phyloP scores from a whole-genome alignment of 1,284 basidiomycete species.

The Ustilago bromivora region DNA sequence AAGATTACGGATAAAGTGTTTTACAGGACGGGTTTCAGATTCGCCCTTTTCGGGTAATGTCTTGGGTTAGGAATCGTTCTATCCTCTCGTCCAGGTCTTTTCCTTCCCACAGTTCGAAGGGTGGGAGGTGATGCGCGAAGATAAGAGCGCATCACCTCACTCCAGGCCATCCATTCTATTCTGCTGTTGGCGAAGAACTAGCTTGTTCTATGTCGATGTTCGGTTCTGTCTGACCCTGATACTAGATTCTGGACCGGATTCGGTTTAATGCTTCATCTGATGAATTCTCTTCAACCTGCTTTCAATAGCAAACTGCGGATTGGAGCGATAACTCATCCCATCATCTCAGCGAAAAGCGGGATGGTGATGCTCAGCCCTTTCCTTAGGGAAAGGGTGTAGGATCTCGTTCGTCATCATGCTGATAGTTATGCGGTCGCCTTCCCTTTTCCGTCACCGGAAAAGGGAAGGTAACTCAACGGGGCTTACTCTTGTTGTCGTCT shows the following conservation, averaged over 20 bases:
- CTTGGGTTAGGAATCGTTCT: not conserved
- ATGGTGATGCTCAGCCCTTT: conserved; percentile 1
- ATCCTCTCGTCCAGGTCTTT: not conserved
- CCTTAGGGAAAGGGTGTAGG: not conserved
- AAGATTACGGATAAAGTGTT: conserved; percentile 14
- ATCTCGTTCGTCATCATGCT: conserved; percentile 55
- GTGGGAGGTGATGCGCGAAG: conserved; percentile 34
- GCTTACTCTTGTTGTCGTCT: conserved; percentile 59
- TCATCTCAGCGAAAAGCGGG: not conserved
- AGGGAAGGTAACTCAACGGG: conserved; percentile 54
- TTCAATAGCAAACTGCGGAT: not conserved
- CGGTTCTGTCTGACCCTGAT: not conserved
- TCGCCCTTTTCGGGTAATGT: conserved; percentile 1
- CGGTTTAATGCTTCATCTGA: conserved; percentile 1
- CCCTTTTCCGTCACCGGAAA: not conserved
- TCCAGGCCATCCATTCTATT: conserved; percentile 19
- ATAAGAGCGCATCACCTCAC: conserved; percentile 31
- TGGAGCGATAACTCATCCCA: conserved; percentile 21
- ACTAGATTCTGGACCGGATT: conserved; percentile 2
- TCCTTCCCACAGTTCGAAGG: not conserved
- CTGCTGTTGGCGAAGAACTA: not conserved
- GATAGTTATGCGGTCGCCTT: conserved; percentile 60
- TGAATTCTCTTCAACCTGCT: not conserved
- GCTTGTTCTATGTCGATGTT: not conserved
- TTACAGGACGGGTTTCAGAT: conserved; percentile 31